Evolutionary conservation across 78 protist genomes (phyloP).

Genomic region (Dictyostelium intermedium): DNA sequence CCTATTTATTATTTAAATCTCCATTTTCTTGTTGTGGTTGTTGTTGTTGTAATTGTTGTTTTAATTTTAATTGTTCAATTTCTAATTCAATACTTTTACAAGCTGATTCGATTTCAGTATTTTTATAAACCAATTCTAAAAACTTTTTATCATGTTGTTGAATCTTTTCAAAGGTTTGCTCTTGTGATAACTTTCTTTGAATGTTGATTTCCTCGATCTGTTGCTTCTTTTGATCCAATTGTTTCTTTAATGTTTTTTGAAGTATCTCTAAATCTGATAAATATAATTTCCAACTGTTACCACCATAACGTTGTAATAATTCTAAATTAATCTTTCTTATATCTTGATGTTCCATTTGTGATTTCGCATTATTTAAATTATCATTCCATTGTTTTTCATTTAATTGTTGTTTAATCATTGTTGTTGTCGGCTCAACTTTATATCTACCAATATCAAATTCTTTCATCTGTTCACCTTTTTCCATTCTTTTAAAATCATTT

Average conservation of each 20-base stretch:
- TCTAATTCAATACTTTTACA: conserved; percentile 25
- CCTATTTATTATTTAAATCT: background rate
- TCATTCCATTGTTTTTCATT: conserved; percentile 9
- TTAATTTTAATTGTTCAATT: conserved; percentile 27
- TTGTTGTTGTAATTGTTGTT: conserved; percentile 20
- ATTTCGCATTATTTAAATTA: conserved; percentile 45
- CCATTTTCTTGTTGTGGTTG: conserved; percentile 11
- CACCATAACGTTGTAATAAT: conserved; percentile 34
- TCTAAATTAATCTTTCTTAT: conserved; percentile 29
- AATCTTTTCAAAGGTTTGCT: background rate
- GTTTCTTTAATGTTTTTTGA: background rate
- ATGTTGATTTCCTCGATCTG: conserved; percentile 43
- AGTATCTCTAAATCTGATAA: conserved; percentile 18
- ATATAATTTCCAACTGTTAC: conserved; percentile 23
- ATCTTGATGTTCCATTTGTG: conserved; percentile 75
- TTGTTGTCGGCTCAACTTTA: background rate
- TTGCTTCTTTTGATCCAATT: background rate
- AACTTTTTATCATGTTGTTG: conserved; percentile 33
- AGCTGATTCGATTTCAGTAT: conserved; percentile 48
- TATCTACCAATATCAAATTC: conserved; percentile 28
- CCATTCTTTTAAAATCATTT: conserved; percentile 48
- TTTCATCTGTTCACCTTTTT: background rate
- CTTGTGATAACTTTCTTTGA: conserved; percentile 63
- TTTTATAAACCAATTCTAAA: conserved; percentile 52
- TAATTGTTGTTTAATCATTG: background rate